Conservation (phyloP, 108 stramenopile genomes). For the Aurantiochytrium sp. region DNA sequence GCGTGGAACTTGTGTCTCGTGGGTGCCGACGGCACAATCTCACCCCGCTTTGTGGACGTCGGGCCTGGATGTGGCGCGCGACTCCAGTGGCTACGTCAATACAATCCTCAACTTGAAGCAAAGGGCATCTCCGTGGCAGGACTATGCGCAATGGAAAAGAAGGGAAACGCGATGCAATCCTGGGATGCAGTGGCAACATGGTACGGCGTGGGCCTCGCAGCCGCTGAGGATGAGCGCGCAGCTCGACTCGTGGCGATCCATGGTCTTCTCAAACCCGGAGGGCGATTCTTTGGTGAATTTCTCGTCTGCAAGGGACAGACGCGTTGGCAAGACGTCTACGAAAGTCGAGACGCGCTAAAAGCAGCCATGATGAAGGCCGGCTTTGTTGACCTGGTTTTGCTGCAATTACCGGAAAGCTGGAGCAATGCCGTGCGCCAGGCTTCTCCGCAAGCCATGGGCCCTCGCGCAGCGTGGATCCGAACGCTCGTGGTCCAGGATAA, state of each 20-base stretch:
- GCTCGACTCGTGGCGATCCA: neutral
- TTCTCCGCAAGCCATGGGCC: neutral
- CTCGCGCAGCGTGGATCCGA: neutral
- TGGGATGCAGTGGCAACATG: neutral
- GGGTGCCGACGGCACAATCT: neutral
- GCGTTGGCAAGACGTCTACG: too few species aligned
- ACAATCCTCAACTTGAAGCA: too few species aligned
- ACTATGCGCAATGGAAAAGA: neutral
- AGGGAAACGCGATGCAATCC: neutral
- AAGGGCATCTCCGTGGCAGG: too few species aligned
- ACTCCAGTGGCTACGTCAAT: neutral
- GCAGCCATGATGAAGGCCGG: neutral
- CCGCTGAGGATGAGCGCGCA: neutral
- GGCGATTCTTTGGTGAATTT: neutral
- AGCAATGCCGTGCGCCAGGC: neutral
- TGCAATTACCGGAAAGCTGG: neutral
- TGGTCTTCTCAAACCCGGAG: neutral
- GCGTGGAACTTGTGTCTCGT: neutral
- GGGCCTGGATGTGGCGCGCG: neutral
- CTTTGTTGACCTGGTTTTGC: neutral
- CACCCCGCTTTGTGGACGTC: neutral
- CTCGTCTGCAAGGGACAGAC: neutral
- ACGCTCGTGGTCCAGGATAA: neutral
- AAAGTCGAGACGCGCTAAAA: neutral
- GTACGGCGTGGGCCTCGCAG: neutral